Evolutionary conservation across 2,329 filamentous ascomycete genomes (phyloP).

Genomic region (Teratosphaeria viscida): DNA sequence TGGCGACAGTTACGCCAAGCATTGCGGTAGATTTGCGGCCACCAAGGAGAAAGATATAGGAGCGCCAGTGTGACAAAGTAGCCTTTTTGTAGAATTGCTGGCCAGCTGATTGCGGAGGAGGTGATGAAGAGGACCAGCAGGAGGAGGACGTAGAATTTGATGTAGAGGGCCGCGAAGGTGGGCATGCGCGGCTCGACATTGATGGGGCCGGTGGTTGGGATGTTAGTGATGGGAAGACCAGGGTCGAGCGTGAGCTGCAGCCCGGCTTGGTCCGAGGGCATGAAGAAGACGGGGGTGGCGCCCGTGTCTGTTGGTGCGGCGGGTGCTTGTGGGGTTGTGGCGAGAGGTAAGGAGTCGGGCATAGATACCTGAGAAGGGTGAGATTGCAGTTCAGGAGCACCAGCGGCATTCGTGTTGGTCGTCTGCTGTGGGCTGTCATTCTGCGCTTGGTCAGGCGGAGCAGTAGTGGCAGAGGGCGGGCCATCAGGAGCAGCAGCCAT

Average conservation of each 20-base stretch:
- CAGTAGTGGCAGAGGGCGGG: background rate
- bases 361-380: conserved; percentile 2
- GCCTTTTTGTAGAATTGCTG: conserved; percentile 39
- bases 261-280: conserved; percentile 50
- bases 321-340: conserved; percentile 36
- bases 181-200: conserved; percentile 9
- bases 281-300: conserved; percentile 40
- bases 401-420: background rate
- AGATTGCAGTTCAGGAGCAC: background rate
- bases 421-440: background rate
- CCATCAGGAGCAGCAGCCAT: conserved; percentile 6
- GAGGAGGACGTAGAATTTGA: conserved; percentile 51
- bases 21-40: conserved; percentile 86
- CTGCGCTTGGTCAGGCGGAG: background rate
- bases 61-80: conserved; percentile 57
- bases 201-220: background rate
- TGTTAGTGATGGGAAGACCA: background rate
- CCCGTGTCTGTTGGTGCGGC: conserved; percentile 33
- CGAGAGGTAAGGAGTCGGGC: conserved; percentile 33
- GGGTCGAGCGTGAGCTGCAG: conserved; percentile 21
- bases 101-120: conserved; percentile 49
- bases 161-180: conserved; percentile 47
- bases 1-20: conserved; percentile 81
- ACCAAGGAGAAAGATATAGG: conserved; percentile 80
- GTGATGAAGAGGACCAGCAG: conserved; percentile 49